These are phyloP conservation scores for Aspergillus sp. DNA, from an alignment of 2,329 filamentous ascomycete genomes.

Conservation along the genomic window DNA sequence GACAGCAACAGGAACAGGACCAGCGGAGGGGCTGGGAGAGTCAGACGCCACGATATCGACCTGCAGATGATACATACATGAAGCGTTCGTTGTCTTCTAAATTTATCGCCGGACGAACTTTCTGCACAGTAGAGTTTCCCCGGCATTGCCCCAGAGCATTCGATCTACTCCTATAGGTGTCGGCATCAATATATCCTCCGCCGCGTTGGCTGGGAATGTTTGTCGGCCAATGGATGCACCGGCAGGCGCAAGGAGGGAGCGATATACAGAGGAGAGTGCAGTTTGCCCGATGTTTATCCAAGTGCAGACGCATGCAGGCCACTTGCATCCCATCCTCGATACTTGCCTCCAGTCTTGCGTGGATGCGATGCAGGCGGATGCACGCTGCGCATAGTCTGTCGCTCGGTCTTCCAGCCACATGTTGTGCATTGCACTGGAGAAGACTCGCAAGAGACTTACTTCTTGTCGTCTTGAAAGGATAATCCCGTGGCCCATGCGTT, in stretches of 20 bases:
- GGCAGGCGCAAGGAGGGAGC: neutral
- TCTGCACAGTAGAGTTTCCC: neutral
- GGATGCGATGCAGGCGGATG: neutral
- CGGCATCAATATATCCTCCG: too few relatives aligned
- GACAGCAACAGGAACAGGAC: neutral
- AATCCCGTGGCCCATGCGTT: conserved; percentile 5
- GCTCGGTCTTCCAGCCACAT: conserved; percentile 1
- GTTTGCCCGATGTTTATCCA: too few relatives aligned
- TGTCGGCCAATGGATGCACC: neutral
- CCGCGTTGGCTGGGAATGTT: neutral
- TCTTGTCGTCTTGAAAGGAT: too few relatives aligned
- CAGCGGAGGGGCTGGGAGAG: neutral
- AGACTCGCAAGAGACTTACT: too few relatives aligned
- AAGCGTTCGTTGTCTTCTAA: neutral
- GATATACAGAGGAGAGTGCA: neutral
- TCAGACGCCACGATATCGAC: conserved; percentile 6
- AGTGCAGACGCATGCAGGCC: too few relatives aligned
- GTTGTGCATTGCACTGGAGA: neutral
- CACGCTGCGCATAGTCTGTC: neutral
- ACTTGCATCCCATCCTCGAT: neutral
- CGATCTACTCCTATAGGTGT: too few relatives aligned
- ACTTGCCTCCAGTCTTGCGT: neutral
- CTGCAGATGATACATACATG: conserved; percentile 6
- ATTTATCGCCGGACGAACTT: neutral
- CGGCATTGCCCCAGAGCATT: neutral